Evolutionary conservation across 2,329 filamentous ascomycete genomes (phyloP).

Genomic region (Metarhizium brunneum): DNA sequence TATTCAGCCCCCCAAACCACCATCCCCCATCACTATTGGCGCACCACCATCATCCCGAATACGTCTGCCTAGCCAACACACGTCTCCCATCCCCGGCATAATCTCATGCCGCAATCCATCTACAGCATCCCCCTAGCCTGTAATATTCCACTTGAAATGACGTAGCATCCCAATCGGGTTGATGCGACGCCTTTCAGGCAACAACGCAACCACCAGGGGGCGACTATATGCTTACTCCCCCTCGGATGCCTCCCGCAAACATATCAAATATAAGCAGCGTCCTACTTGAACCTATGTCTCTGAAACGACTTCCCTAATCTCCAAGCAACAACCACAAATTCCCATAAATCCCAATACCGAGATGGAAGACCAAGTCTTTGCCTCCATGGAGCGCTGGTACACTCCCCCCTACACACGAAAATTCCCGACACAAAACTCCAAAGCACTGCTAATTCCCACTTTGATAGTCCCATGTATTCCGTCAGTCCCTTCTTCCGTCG

Average conservation of each 20-base stretch:
- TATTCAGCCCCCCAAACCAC: background rate
- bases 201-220: background rate
- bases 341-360: background rate
- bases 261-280: no score
- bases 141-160: background rate
- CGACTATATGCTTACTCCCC: no score
- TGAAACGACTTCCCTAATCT: no score
- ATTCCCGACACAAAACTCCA: background rate
- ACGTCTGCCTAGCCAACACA: background rate
- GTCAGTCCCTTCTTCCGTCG: slow-evolving; percentile 20
- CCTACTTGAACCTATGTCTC: no score
- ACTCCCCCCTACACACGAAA: background rate
- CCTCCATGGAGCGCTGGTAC: slow-evolving; percentile 28
- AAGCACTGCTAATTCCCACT: slow-evolving; percentile 2
- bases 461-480: slow-evolving; percentile 32
- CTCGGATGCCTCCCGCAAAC: no score
- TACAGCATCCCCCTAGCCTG: background rate
- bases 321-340: background rate
- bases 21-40: background rate
- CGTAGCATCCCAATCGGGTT: background rate
- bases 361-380: slow-evolving; percentile 22
- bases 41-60: background rate
- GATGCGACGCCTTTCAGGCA: background rate
- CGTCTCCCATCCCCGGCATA: no score
- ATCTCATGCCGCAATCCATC: no score